Evolutionary conservation across 1,284 basidiomycete genomes (phyloP).

Genomic region (Ustilago curta): DNA sequence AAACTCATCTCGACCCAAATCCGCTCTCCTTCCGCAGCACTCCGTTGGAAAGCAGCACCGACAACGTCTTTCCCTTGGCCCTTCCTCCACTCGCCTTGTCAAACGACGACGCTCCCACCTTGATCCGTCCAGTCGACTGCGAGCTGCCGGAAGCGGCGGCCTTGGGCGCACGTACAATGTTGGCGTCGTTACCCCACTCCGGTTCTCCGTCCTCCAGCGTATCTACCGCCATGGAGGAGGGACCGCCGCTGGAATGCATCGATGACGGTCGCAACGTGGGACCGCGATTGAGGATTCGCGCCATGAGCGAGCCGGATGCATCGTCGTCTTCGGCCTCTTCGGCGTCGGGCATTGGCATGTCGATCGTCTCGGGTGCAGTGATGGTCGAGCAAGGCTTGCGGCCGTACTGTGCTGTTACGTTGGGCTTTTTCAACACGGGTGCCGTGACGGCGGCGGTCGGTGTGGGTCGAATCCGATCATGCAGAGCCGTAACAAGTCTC

Average conservation of each 20-base stretch:
- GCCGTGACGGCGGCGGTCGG: not conserved
- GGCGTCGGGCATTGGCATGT: conserved; percentile 9
- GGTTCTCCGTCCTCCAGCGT: conserved; percentile 44
- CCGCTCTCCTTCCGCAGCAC: conserved; percentile 42
- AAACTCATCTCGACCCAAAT: conserved; percentile 19
- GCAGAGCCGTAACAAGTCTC: conserved; percentile 17
- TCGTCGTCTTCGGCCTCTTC: conserved; percentile 7
- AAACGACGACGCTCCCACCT: not conserved
- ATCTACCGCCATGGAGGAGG: conserved; percentile 13
- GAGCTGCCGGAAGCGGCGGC: conserved; percentile 17
- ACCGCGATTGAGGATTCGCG: conserved; percentile 8
- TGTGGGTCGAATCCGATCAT: conserved; percentile 13
- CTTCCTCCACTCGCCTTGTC: not conserved
- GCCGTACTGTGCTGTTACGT: conserved; percentile 18
- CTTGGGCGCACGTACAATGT: conserved; percentile 38
- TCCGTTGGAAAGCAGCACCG: conserved; percentile 25
- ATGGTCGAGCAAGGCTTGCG: conserved; percentile 6
- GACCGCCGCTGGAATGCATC: not conserved
- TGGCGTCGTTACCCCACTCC: conserved; percentile 51
- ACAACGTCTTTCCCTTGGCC: conserved; percentile 9
- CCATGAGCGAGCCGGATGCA: conserved; percentile 19
- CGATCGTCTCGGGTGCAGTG: conserved; percentile 1
- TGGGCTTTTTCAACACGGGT: conserved; percentile 5
- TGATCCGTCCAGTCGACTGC: not conserved
- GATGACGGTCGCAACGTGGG: not conserved